Base-by-base conservation (phyloP, 305 asterid species). In the Caryopteris hybrid region DNA sequence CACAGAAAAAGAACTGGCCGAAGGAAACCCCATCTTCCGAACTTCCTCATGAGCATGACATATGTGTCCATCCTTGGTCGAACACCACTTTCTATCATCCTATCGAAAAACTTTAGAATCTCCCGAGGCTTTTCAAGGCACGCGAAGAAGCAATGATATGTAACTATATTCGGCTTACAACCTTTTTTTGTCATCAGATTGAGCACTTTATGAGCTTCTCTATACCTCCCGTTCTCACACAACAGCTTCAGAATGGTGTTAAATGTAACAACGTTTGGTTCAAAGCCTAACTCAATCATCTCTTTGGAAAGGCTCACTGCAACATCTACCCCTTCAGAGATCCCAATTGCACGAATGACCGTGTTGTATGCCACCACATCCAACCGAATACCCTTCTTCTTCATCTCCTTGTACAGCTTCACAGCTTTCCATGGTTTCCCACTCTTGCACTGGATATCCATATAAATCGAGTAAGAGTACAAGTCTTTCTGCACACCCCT, bases 11-110 rank as follows among this genome's bases (percentile, higher is more conserved):
- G 58, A 65, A 90, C 94, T 0, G 97, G 98, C 69, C 97, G 78
- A 45, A 90, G 94, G 74, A 92, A 90, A 61, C 96, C 98, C 98
- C 97, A 92, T 74, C 97, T 84, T n/a, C 93, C 97, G 73, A 90
- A 92, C 85, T 92, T 92, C 79, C 94, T 88, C 88, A 92, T 81
- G 16, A 93, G 92, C 94, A 93, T 79, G 20, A 93, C 97, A 79
- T 83, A 90, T 0, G 98, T 93, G 41, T 90, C 98, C 89, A 90
- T 78, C 64, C 78, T 80, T 3, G 98, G 97, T 5, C 66, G 84
- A 61, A 90, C 71, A 14, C 97, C 96, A 16, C 76, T 81, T 17
- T 79, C 94, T 25, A 76, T 51, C 98, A 92, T 92, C 81, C 81
- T 72, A 79, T 90, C 92, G 54, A 92, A 88, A 82, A 86, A 39